Conservation (phyloP, 23 red algal species). For the Gracilaria gracilis region DNA sequence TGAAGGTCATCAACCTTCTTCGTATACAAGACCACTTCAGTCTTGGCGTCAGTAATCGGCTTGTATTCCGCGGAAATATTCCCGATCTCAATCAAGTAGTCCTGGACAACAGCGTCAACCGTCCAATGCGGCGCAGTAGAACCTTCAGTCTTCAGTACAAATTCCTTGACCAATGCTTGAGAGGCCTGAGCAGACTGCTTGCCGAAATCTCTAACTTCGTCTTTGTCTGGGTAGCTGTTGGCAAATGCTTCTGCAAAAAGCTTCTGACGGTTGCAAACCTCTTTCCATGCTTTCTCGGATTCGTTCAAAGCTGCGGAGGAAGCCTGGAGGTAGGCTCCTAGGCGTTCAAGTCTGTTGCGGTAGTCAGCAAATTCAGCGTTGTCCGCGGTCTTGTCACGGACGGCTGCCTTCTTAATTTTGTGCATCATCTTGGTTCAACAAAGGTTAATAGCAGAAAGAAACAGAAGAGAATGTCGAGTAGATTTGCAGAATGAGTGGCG, state of each 20-base stretch:
- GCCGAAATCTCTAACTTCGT: conserved; percentile 57
- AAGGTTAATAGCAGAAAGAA: neutral
- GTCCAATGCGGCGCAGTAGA: conserved; percentile 56
- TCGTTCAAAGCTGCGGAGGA: conserved; percentile 59
- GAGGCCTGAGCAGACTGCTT: conserved; percentile 66
- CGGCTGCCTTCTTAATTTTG: conserved; percentile 72
- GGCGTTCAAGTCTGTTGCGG: conserved; percentile 42
- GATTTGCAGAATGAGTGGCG: neutral
- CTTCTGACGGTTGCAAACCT: conserved; percentile 69
- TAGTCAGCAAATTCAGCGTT: conserved; percentile 69
- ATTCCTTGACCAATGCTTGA: conserved; percentile 68
- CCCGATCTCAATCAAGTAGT: conserved; percentile 64
- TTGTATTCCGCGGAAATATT: conserved; percentile 51
- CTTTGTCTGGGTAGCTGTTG: conserved; percentile 72
- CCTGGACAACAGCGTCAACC: conserved; percentile 66
- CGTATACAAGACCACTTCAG: conserved; percentile 67
- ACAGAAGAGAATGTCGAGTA: neutral
- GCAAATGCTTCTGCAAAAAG: conserved; percentile 68
- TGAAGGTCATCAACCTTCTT: conserved; percentile 75
- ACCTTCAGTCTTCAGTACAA: conserved; percentile 74
- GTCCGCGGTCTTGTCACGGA: conserved; percentile 41
- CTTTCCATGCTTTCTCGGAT: conserved; percentile 63
- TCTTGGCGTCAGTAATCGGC: conserved; percentile 47
- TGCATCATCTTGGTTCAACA: conserved; percentile 74
- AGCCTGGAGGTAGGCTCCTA: conserved; percentile 29